phyloP scores from a whole-genome alignment of 352 stramenopile species.

The Globisporangium abappressorium region DNA sequence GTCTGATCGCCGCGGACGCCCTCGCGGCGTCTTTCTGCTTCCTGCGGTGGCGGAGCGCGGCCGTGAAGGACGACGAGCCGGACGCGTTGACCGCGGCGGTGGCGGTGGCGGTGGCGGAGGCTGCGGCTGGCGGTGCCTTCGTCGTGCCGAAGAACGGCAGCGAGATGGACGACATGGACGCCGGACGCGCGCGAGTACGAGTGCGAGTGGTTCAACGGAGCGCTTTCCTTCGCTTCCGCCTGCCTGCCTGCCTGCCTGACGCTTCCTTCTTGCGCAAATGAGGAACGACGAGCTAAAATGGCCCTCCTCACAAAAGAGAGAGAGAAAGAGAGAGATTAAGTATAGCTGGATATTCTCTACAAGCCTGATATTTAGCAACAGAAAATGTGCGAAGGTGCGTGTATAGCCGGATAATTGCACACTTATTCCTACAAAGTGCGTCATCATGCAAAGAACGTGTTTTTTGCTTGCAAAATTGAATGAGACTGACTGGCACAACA shows the following conservation, averaged over 20 bases:
- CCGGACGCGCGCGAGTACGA: background rate
- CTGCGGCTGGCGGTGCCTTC: background rate
- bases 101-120: too few species aligned
- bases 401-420: background rate
- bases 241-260: too few species aligned
- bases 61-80: slow-evolving; percentile 14
- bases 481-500: background rate
- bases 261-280: background rate
- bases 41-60: slow-evolving; percentile 15
- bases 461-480: background rate
- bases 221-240: background rate
- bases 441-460: too few species aligned
- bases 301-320: background rate
- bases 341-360: background rate
- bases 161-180: slow-evolving; percentile 17
- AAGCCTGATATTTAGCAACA: background rate
- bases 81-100: background rate
- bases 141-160: slow-evolving; percentile 13
- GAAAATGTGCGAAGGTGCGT: background rate
- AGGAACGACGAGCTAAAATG: background rate
- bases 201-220: background rate
- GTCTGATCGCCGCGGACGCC: background rate
- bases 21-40: slow-evolving; percentile 15
- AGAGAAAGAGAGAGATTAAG: background rate
- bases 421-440: background rate